Evolutionary conservation across 2,329 filamentous ascomycete species (phyloP).

Genomic region (Clarireedia hainanense): DNA sequence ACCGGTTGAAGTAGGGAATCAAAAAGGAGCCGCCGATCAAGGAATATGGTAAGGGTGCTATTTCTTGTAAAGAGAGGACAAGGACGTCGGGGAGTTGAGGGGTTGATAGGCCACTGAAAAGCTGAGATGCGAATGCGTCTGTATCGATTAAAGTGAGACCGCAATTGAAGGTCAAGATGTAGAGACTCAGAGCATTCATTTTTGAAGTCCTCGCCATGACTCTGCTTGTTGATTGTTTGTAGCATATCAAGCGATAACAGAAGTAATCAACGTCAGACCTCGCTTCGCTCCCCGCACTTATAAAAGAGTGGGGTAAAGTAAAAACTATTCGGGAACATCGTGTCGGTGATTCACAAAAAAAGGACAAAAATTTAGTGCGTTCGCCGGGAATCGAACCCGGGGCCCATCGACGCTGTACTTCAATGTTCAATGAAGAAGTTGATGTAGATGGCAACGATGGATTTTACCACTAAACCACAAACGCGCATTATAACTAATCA

Average conservation of each 20-base stretch:
- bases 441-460: slow-evolving; percentile 5
- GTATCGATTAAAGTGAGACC: slow-evolving; percentile 64
- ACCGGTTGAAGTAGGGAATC: slow-evolving; percentile 64
- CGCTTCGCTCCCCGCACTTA: too few species aligned
- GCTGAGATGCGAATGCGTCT: slow-evolving; percentile 60
- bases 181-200: slow-evolving; percentile 47
- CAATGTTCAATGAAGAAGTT: too few species aligned
- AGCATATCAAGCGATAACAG: background rate
- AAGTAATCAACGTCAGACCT: too few species aligned
- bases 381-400: background rate
- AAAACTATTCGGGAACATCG: background rate
- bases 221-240: background rate
- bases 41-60: slow-evolving; percentile 74
- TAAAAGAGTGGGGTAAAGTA: too few species aligned
- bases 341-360: background rate
- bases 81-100: slow-evolving; percentile 57
- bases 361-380: background rate
- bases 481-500: background rate
- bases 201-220: background rate
- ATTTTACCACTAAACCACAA: slow-evolving; percentile 12
- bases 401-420: background rate
- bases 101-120: slow-evolving; percentile 51
- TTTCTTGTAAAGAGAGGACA: slow-evolving; percentile 71
- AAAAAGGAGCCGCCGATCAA: slow-evolving; percentile 82
- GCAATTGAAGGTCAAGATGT: slow-evolving; percentile 87